These are phyloP conservation scores for Euphorbia peplus DNA, from an alignment of 345 rosid species.

Conservation along the genomic window DNA sequence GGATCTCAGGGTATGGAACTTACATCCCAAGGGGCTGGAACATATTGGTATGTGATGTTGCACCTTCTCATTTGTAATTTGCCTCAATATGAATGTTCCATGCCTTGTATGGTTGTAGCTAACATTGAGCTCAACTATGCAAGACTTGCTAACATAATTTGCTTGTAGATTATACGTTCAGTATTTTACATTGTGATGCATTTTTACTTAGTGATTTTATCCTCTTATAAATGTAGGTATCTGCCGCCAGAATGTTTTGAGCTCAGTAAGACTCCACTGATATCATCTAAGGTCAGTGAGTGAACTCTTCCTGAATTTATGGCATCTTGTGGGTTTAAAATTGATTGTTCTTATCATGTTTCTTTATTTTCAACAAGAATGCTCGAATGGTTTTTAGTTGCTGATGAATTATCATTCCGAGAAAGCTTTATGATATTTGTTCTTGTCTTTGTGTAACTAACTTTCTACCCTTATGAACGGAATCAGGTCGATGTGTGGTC, in stretches of 20 bases:
- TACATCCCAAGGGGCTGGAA: conserved; percentile 99
- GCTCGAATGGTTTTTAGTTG: neutral
- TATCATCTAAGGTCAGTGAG: conserved; percentile 84
- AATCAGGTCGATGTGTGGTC: conserved; percentile 99
- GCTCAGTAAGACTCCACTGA: conserved; percentile 81
- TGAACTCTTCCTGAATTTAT: neutral
- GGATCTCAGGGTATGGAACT: conserved; percentile 99
- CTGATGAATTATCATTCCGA: neutral
- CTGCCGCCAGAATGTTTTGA: conserved; percentile 99
- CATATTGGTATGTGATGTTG: conserved; percentile 71
- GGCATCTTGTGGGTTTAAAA: neutral
- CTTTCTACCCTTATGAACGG: conserved; percentile 5
- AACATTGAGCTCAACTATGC: too few relatives aligned
- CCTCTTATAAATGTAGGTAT: conserved; percentile 54
- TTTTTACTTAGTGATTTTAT: neutral
- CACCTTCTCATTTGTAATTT: conserved; percentile 14
- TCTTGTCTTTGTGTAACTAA: neutral
- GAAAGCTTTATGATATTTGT: neutral
- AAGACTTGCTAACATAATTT: too few relatives aligned
- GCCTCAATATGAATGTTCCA: neutral
- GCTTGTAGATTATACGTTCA: too few relatives aligned
- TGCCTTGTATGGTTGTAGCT: too few relatives aligned
- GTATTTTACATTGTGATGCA: neutral
- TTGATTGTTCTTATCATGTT: neutral
- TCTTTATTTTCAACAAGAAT: neutral